Evolutionary conservation across 208 protist genomes (phyloP), one percentile per base, ranked within the genome.

Genomic region (Acanthamoeba divionensis): DNA sequence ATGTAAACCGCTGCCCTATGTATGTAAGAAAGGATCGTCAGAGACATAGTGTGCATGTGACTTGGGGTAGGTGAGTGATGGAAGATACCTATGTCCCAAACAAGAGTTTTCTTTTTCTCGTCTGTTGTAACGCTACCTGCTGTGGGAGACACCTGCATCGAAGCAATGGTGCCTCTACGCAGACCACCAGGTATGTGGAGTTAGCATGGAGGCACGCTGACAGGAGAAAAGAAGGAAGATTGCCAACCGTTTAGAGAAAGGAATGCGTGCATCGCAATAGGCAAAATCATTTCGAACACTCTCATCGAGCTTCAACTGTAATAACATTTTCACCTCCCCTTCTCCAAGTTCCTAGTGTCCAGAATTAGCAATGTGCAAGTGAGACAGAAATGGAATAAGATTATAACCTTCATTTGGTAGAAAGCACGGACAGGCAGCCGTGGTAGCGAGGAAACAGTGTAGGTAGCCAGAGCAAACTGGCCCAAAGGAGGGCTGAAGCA

Each of bases 401-500:
- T 6, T 67, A 26, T 8, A 6, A 85, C 79, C 79, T 71, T 88
- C 79, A 88, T 88, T 21, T 88, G 79, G 79, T 88, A 88, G 79
- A 88, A 88, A 3, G 57, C 79, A 29, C 50, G 79, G 33, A 88
- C 2, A n/a, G 79, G 79, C 33, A 69, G 31, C 55, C 38, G 66
- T 41, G 50, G 38, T n/a, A 69, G 41, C 8, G 33, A 8, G 15
- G 36, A 41, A 45, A 54, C 79, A 18, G 50, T 47, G 60, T 88
- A 88, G 33, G 26, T 31, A 47, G 36, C 50, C n/a, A 88, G 55
- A 1, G 50, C 15, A 44, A 71, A 88, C 29, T 48, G 55, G 60
- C 38, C 52, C 41, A 88, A 31, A 2, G 79, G 79, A 8, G 79
- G 79, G 21, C 26, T 54, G 79, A 88, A 88, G 60, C 33, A 54